phyloP scores from a whole-genome alignment of 148 eudicot genomes.

The Selenicereus undatus region DNA sequence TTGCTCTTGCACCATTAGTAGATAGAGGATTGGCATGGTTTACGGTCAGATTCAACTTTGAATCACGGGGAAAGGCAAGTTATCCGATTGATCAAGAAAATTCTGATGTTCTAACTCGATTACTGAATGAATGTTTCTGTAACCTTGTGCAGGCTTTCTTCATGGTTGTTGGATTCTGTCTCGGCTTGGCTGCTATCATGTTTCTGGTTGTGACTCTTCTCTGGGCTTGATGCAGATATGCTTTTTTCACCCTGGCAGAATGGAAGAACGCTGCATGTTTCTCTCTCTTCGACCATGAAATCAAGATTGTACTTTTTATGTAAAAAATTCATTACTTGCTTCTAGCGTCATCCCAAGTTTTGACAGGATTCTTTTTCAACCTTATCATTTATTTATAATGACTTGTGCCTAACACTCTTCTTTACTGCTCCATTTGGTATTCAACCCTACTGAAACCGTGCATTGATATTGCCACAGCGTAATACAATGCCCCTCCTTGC shows the following conservation, averaged over 20 bases:
- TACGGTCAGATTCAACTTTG: conserved; percentile 51
- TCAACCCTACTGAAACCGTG: too few relatives aligned
- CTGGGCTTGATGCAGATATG: conserved; percentile 33
- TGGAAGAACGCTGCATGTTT: neutral
- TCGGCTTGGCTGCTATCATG: conserved; percentile 53
- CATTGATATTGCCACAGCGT: too few relatives aligned
- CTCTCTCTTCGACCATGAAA: too few relatives aligned
- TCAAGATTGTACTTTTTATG: too few relatives aligned
- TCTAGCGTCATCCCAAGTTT: too few relatives aligned
- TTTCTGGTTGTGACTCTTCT: conserved; percentile 59
- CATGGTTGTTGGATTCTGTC: conserved; percentile 53
- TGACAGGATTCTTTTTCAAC: too few relatives aligned
- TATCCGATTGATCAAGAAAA: conserved; percentile 1
- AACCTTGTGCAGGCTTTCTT: conserved; percentile 55
- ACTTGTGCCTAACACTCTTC: too few relatives aligned
- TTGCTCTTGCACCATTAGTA: conserved; percentile 77
- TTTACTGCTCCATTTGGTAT: too few relatives aligned
- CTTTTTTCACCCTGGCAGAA: neutral
- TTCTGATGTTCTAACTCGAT: neutral
- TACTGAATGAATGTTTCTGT: neutral
- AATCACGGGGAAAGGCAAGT: conserved; percentile 62
- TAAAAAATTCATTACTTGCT: too few relatives aligned
- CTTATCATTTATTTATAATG: too few relatives aligned
- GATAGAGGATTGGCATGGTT: conserved; percentile 68
- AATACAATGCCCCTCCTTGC: too few relatives aligned